Percentiles rank a stretch among this genome's conserved stretches.
Conservation (phyloP, 2,329 filamentous ascomycete genomes). For the Botrytis tulipae region DNA sequence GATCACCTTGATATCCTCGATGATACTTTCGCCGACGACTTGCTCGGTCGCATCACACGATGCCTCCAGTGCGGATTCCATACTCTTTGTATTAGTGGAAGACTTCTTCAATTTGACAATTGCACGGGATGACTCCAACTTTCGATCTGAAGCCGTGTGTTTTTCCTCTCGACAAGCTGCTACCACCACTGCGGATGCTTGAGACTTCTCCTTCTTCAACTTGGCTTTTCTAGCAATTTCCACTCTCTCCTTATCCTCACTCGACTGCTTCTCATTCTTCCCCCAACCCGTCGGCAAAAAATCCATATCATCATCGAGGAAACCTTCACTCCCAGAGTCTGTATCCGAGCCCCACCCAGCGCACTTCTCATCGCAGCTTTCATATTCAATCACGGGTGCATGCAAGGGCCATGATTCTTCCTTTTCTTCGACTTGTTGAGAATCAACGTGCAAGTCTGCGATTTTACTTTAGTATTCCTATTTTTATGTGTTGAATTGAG, state of each 20-base stretch:
- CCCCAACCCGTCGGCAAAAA: conserved; percentile 1
- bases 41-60: not conserved
- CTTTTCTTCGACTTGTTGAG: not conserved
- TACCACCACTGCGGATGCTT: not conserved
- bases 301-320: not conserved
- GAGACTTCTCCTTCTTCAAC: conserved; percentile 5
- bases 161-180: not conserved
- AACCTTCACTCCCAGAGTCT: not conserved
- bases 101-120: not conserved
- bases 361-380: not conserved
- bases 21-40: too few species aligned
- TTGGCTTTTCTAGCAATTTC: not conserved
- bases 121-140: not conserved
- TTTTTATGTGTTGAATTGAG: not conserved
- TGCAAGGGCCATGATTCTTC: not conserved
- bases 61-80: not conserved
- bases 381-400: not conserved
- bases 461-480: not conserved
- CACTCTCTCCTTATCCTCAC: not conserved
- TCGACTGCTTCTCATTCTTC: not conserved
- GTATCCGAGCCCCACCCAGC: not conserved
- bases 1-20: not conserved
- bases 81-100: too few species aligned
- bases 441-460: not conserved
- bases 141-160: not conserved